Evolutionary conservation across 1,139 yeast genomes (phyloP), one percentile per base, ranked within the genome.

Genomic region (Petasospora fabianii): DNA sequence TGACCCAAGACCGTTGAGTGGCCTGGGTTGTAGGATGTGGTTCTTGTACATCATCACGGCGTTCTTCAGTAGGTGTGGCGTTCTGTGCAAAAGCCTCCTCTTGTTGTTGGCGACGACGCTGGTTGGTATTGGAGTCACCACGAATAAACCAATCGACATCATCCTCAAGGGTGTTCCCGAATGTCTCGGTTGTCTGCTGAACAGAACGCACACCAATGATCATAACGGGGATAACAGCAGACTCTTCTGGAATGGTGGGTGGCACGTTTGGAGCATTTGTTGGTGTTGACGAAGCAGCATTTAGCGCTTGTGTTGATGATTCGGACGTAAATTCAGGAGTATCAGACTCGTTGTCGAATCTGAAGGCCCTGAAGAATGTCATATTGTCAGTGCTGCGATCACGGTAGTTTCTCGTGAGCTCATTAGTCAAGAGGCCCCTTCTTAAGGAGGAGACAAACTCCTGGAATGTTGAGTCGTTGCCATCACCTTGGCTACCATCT

Each of bases 201-300:
- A 67, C 68, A 1, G 76, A 68, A 16, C 77, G 58, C n/a, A 77
- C 71, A 5, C 82, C 80, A n/a, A 77, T 71, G 26, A 77, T 70
- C 47, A 77, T 57, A 6, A 77, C 75, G 0, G 83, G 83, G 2
- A 76, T 66, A 43, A 65, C 54, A 10, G 51, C 50, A n/a, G 42
- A 30, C 3, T 39, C 46, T n/a, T 30, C 36, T 8, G 13, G 17
- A 5, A 21, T 20, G 14, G 33, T 16, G 12, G 34, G 18, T 3
- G 34, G 8, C 13, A 13, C 12, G 11, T 24, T 10, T 14, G 30
- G 12, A 13, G 37, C 9, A 10, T 18, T 16, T 17, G 13, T 12
- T 10, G 35, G 9, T n/a, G 34, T n/a, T 15, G 19, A 14, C 17
- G 31, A 29, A 14, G 31, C 7, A 11, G 21, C 19, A 11, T 20